These are phyloP conservation scores for Solanum boliviense DNA, from an alignment of 257 asterid genomes.

Conservation along the genomic window DNA sequence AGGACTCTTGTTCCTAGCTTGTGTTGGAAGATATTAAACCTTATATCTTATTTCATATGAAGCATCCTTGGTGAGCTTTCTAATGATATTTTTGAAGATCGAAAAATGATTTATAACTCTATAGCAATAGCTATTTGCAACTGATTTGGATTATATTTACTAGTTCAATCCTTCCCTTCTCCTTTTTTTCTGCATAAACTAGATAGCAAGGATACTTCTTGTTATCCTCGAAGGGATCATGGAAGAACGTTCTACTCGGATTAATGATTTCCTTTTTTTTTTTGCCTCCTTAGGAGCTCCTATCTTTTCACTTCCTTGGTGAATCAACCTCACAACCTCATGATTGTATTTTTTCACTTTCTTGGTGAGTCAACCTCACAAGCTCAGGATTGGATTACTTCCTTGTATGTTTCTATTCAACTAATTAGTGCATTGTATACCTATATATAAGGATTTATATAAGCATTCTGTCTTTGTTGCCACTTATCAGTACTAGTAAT, in stretches of 20 bases:
- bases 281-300: background rate
- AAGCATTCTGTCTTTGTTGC: background rate
- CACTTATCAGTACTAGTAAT: background rate
- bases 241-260: background rate
- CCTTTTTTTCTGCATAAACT: background rate
- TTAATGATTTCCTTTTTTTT: background rate
- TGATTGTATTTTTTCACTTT: too few species aligned
- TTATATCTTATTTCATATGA: background rate
- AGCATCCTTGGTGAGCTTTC: background rate
- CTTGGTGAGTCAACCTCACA: too few species aligned
- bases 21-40: background rate
- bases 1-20: background rate
- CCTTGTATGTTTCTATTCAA: background rate
- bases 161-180: background rate
- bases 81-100: background rate
- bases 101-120: background rate
- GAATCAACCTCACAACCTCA: too few species aligned
- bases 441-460: background rate
- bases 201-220: background rate
- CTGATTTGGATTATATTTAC: background rate
- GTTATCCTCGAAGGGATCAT: background rate
- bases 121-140: background rate
- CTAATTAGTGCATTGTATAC: background rate
- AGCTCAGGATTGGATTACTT: background rate
- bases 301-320: too few species aligned